These are phyloP conservation scores for Apostasia shenzhenica DNA, from an alignment of 106 monocot species.

Conservation along the genomic window DNA sequence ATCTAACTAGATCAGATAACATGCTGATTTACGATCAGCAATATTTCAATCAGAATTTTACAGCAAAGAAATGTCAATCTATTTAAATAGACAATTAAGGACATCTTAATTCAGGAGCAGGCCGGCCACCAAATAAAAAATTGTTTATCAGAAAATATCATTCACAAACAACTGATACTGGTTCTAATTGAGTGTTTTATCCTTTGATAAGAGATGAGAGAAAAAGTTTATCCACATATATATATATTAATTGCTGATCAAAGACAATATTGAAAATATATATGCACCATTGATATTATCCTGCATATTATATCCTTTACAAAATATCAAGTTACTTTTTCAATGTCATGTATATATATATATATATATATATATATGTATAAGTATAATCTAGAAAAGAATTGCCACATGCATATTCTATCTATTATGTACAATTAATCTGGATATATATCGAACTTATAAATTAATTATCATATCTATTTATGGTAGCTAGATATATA, in stretches of 20 bases:
- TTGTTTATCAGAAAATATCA: neutral
- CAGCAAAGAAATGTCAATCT: neutral
- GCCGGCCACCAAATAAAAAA: no score
- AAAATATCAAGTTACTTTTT: no score
- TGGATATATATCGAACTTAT: neutral
- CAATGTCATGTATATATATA: no score
- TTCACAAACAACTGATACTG: neutral
- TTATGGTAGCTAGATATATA: neutral
- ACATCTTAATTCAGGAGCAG: neutral
- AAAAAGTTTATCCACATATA: neutral
- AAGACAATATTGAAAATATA: no score
- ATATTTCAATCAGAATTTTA: neutral
- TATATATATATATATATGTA: no score
- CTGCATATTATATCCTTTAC: no score
- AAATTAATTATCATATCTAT: neutral
- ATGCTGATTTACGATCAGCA: no score
- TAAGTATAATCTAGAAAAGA: no score
- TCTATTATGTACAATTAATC: neutral
- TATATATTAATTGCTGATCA: no score
- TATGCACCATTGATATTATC: no score
- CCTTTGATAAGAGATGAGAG: neutral
- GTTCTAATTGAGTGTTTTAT: neutral
- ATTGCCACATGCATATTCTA: no score
- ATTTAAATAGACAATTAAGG: neutral
- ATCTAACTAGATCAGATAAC: no score